phyloP scores from a whole-genome alignment of 2,329 filamentous ascomycete genomes.

The Epichloe coenophiala region DNA sequence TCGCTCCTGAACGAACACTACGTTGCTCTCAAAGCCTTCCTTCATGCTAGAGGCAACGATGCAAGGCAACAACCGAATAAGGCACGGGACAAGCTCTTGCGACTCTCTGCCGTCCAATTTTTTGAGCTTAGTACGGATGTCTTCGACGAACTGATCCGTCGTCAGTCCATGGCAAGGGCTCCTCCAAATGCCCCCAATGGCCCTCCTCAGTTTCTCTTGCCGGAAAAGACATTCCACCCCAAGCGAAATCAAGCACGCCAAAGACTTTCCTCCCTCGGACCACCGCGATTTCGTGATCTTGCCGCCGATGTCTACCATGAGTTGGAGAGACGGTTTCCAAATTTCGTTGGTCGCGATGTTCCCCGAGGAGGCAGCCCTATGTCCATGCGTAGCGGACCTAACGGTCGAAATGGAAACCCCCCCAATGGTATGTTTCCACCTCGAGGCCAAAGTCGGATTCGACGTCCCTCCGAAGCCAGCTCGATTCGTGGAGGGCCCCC shows the following conservation, averaged over 20 bases:
- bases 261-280: slow-evolving; percentile 79
- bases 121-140: slow-evolving; percentile 97
- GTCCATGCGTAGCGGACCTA: slow-evolving; percentile 42
- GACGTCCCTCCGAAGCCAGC: slow-evolving; percentile 48
- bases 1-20: slow-evolving; percentile 67
- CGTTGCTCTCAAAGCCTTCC: slow-evolving; percentile 59
- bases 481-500: slow-evolving; percentile 37
- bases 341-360: slow-evolving; percentile 58
- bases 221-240: slow-evolving; percentile 84
- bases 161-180: slow-evolving; percentile 54
- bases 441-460: slow-evolving; percentile 37
- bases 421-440: slow-evolving; percentile 35
- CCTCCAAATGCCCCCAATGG: slow-evolving; percentile 36
- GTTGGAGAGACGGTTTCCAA: slow-evolving; percentile 76
- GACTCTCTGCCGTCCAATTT: slow-evolving; percentile 88
- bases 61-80: slow-evolving; percentile 66
- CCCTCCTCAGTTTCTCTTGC: slow-evolving; percentile 61
- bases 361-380: slow-evolving; percentile 57
- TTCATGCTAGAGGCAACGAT: slow-evolving; percentile 66
- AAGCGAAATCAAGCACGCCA: slow-evolving; percentile 97
- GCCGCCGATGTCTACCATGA: slow-evolving; percentile 96
- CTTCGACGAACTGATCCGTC: slow-evolving; percentile 82
- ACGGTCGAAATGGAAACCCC: slow-evolving; percentile 49
- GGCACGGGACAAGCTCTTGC: slow-evolving; percentile 85
- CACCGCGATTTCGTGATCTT: slow-evolving; percentile 76